Conservation (phyloP, 2,329 filamentous ascomycete species). For the Aspergillus udagawae region DNA sequence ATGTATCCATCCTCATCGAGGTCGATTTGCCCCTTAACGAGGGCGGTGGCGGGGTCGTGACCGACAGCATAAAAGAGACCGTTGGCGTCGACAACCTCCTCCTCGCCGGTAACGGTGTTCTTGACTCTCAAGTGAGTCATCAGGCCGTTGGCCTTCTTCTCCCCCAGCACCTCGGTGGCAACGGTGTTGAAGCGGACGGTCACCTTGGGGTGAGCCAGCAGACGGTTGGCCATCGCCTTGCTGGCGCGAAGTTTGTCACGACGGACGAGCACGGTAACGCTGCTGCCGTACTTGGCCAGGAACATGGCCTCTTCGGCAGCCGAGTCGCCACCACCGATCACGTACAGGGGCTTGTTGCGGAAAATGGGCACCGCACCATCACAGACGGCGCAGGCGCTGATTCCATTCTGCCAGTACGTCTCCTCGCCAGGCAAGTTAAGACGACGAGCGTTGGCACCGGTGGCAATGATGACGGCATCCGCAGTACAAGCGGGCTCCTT, state of each 20-base stretch:
- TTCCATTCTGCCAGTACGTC: constrained; percentile 94
- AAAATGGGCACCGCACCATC: constrained; percentile 97
- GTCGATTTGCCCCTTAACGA: constrained; percentile 87
- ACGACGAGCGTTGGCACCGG: constrained; percentile 84
- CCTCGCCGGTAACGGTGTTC: constrained; percentile 69
- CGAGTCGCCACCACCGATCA: constrained; percentile 94
- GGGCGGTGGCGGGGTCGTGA: constrained; percentile 85
- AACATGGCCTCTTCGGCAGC: constrained; percentile 97
- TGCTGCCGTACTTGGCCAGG: constrained; percentile 93
- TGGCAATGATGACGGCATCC: constrained; percentile 89
- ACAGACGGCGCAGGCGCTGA: constrained; percentile 94
- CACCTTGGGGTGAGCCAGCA: constrained; percentile 81
- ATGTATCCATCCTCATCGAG: constrained; percentile 91
- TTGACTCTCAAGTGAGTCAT: constrained; percentile 86
- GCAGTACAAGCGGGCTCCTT: constrained; percentile 74
- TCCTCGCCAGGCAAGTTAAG: constrained; percentile 83
- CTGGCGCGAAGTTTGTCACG: constrained; percentile 81
- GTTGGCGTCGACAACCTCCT: constrained; percentile 82
- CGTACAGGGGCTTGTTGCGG: constrained; percentile 89
- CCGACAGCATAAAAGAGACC: constrained; percentile 97
- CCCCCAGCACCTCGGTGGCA: constrained; percentile 78
- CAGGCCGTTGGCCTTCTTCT: constrained; percentile 66
- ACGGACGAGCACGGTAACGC: constrained; percentile 90
- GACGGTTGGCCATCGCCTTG: constrained; percentile 84
- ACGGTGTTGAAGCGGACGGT: constrained; percentile 82